These are phyloP conservation scores for Aulographum hederae DNA, from an alignment of 2,329 filamentous ascomycete genomes.

Conservation along the genomic window DNA sequence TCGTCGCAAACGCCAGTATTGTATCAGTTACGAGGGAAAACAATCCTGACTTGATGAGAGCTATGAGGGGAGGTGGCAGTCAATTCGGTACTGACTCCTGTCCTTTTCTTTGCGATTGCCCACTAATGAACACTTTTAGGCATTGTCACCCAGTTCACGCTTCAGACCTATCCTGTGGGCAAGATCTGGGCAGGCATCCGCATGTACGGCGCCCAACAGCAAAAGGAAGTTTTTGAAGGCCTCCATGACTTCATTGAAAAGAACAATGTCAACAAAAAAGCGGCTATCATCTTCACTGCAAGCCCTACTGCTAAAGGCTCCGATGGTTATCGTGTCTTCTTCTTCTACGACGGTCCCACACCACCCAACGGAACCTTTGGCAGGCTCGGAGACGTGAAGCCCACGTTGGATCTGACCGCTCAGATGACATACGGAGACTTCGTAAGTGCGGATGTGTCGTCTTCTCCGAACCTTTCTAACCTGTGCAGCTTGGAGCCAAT, in stretches of 20 bases:
- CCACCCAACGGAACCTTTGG: conserved; percentile 14
- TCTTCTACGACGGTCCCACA: conserved; percentile 15
- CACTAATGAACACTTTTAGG: conserved; percentile 8
- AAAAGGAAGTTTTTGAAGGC: conserved; percentile 13
- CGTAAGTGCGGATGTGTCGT: conserved; percentile 6
- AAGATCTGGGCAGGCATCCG: conserved; percentile 20
- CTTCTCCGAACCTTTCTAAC: conserved; percentile 3
- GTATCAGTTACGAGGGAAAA: conserved; percentile 10
- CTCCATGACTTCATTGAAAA: conserved; percentile 15
- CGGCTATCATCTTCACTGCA: conserved; percentile 12
- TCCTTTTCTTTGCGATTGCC: not conserved
- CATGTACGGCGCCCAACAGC: conserved; percentile 10
- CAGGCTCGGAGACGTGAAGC: conserved; percentile 13
- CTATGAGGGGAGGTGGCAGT: conserved; percentile 12
- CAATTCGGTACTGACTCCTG: conserved; percentile 11
- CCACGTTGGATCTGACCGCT: conserved; percentile 9
- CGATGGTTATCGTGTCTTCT: conserved; percentile 11
- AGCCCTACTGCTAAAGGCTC: conserved; percentile 6
- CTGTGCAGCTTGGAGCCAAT: conserved; percentile 6
- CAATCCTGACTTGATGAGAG: conserved; percentile 10
- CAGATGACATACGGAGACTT: conserved; percentile 16
- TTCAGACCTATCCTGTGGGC: conserved; percentile 13
- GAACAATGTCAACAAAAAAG: conserved; percentile 11
- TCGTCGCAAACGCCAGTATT: conserved; percentile 10
- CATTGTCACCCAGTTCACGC: conserved; percentile 16